Conservation (phyloP, 495 filamentous ascomycete genomes). For the Acidomyces sp. region DNA sequence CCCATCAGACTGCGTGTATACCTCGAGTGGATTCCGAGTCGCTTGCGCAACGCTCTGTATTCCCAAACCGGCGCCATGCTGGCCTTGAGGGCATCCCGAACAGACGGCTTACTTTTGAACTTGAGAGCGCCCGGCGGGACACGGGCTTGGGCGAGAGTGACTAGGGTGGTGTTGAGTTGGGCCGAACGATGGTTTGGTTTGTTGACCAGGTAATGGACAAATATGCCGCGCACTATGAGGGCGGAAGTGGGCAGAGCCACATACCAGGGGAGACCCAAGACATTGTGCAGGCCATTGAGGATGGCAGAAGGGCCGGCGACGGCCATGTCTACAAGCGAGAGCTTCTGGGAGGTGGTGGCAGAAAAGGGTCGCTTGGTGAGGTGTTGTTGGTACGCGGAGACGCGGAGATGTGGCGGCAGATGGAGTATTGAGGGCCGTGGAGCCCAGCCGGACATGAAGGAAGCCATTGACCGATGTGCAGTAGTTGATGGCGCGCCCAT, state of each 20-base stretch:
- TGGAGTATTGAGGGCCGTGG: conserved; percentile 1
- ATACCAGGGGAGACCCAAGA: conserved; percentile 57
- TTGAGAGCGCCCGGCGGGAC: neutral
- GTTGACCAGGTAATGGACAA: conserved; percentile 46
- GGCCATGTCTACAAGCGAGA: conserved; percentile 34
- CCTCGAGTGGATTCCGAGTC: neutral
- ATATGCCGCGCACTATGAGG: conserved; percentile 41
- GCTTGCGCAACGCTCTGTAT: neutral
- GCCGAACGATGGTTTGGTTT: conserved; percentile 37
- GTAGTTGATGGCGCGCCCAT: no score
- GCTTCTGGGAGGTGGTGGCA: conserved; percentile 24
- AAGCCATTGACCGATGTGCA: neutral
- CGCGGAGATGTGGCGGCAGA: conserved; percentile 11
- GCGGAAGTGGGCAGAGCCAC: conserved; percentile 58
- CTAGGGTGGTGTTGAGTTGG: conserved; percentile 38
- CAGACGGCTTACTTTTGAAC: conserved; percentile 7
- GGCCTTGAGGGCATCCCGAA: conserved; percentile 13
- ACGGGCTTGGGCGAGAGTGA: conserved; percentile 29
- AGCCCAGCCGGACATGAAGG: neutral
- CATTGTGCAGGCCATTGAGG: conserved; percentile 49
- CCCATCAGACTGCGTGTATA: neutral
- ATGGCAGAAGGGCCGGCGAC: conserved; percentile 40
- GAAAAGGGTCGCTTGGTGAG: conserved; percentile 19
- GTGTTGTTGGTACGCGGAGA: neutral
- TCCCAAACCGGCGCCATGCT: conserved; percentile 34